Base-by-base conservation (phyloP, 2,329 filamentous ascomycete genomes). In the Neurospora sp. region DNA sequence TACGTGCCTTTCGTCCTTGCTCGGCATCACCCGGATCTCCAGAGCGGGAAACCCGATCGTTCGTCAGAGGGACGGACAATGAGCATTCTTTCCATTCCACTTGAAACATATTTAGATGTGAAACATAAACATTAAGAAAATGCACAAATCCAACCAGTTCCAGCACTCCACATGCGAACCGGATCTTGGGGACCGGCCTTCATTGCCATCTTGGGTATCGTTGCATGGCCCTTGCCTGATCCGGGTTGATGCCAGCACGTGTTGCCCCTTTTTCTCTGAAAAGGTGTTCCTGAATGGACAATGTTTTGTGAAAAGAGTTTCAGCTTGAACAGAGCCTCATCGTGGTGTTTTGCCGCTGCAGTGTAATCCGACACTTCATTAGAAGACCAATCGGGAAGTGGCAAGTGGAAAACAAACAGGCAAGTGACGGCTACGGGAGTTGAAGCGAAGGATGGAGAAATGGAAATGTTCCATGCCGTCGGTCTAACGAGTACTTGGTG, bases 161-260 rank as follows among this genome's bases (percentile, higher is more conserved):
- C 52, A 62, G 52, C 52, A 62, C 52, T 62, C 52, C 52, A 62
- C 52, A 62, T 62, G 52, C 52, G 52, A 62, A 62, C 52, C 67
- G 36, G 19, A 38, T 37, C 36, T 57, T 68, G 41, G 43, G 67
- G 23, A 68, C 10, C 43, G 43, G 43, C 19, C n/a, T 65, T 38
- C 40, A 15, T 36, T 36, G 23, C 52, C 46, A 52, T 23, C 52
- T 62, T 62, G 52, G 52, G 52, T 62, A 62, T 62, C 52, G 66
- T 11, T 66, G 66, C 66, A 66, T 38, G 36, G 39, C 2, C 39
- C 39, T 41, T 36, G 33, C 33, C 28, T 36, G 52, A 62, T 62
- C 15, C 28, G 28, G 52, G 52, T 62, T 62, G 52, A 62, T 62
- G 52, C 52, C 28, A 62, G 52, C 28, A 62, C 52, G 52, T 33